Evolutionary conservation across 768 basidiomycete genomes (phyloP), one percentile per base, ranked within the genome.

Genomic region (Tephrocybe sp.): DNA sequence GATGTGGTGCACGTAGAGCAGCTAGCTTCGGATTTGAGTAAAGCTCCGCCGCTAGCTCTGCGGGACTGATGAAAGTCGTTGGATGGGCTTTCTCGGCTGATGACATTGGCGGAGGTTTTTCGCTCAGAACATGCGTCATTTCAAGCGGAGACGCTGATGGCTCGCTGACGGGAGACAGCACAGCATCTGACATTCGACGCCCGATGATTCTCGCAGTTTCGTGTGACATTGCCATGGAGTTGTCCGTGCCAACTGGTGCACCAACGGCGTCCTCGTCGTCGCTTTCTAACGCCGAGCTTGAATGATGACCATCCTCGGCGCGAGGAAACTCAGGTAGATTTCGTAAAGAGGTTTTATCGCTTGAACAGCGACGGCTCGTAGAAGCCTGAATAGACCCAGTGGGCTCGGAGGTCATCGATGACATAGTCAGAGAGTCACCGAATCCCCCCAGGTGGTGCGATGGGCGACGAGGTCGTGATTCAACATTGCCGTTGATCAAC

Each of bases 211-310:
- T 68, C 14, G 74, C 73, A 6, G 58, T 28, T 25, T 53, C 51
- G 40, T 57, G 48, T 4, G 60, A 55, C 20, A 61, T 59, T 20
- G 45, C 53, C 17, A 46, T 15, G 17, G 50, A 34, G 18, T 40
- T 51, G 38, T 43, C 38, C 24, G 42, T 18, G 25, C 53, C 45
- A 3, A 37, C 33, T 15, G 48, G 32, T 17, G 42, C 48, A 5
- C 18, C 28, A 1, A 26, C 36, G 5, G 39, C 52, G 10, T 65
- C 68, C 8, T 74, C 72, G 1, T 70, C 68, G 34, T 71, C 71
- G 34, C 59, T 65, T 48, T 74, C 83, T 36, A 84, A 63, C 6
- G 83, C 83, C 2, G 81, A 83, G 65, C 75, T 75, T 24, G 79
- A 77, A 24, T 78, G 66, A 1, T 66, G 63, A n/a, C 56, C 25